These are phyloP conservation scores for Clonostachys rhizophaga DNA, from an alignment of 2,329 filamentous ascomycete genomes.

Conservation along the genomic window DNA sequence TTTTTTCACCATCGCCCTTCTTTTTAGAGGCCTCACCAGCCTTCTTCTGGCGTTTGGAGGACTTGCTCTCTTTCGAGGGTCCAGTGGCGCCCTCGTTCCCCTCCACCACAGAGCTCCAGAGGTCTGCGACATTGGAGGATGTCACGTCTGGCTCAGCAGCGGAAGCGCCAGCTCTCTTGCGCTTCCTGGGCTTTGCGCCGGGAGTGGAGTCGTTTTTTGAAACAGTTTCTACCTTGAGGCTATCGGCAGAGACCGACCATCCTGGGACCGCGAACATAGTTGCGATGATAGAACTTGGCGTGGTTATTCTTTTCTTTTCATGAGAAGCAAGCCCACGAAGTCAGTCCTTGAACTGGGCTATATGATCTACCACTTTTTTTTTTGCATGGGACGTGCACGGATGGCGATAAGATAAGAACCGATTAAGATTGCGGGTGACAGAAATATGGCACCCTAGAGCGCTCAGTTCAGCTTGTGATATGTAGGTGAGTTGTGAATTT, in stretches of 20 bases:
- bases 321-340: no score
- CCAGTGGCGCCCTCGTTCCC: constrained; percentile 37
- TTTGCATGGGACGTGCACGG: no score
- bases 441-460: no score
- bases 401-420: no score
- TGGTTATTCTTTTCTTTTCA: constrained; percentile 4
- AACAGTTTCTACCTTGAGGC: constrained; percentile 62
- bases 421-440: no score
- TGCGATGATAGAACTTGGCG: not conserved
- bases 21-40: constrained; percentile 1
- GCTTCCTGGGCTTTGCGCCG: constrained; percentile 49
- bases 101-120: constrained; percentile 79
- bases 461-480: no score
- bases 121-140: constrained; percentile 65
- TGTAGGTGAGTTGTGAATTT: no score
- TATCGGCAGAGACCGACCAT: constrained; percentile 75
- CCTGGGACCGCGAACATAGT: constrained; percentile 89
- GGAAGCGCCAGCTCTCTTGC: constrained; percentile 35
- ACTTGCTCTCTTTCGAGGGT: constrained; percentile 12
- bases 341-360: no score
- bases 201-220: constrained; percentile 18
- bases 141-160: constrained; percentile 43
- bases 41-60: constrained; percentile 27
- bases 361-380: no score
- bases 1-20: constrained; percentile 2